These are phyloP conservation scores for Colletotrichum musicola DNA, from an alignment of 2,329 filamentous ascomycete genomes.

Conservation along the genomic window DNA sequence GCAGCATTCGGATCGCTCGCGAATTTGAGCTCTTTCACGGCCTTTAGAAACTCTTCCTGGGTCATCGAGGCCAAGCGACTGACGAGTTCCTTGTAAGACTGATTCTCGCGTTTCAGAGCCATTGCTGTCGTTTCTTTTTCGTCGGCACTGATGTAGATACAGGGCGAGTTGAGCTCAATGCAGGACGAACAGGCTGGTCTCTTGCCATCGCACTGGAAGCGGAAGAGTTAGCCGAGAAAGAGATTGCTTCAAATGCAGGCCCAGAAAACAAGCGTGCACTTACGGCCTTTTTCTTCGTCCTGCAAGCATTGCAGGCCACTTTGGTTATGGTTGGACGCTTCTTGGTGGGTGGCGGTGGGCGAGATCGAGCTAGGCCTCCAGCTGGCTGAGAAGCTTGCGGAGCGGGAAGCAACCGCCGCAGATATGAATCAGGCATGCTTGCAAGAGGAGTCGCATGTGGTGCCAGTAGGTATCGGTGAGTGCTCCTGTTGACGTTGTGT, in stretches of 20 bases:
- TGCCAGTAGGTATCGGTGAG: neutral
- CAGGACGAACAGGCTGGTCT: slow-evolving; percentile 41
- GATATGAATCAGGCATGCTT: slow-evolving; percentile 25
- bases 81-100: slow-evolving; percentile 43
- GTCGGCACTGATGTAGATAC: slow-evolving; percentile 38
- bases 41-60: slow-evolving; percentile 33
- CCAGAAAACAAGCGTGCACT: neutral
- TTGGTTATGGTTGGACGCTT: slow-evolving; percentile 24
- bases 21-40: slow-evolving; percentile 42
- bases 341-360: slow-evolving; percentile 9
- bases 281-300: slow-evolving; percentile 43
- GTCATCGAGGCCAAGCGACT: slow-evolving; percentile 42
- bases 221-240: slow-evolving; percentile 8
- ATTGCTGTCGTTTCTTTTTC: slow-evolving; percentile 38
- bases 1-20: slow-evolving; percentile 40
- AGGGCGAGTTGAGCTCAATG: slow-evolving; percentile 30
- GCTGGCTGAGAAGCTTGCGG: slow-evolving; percentile 8
- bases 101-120: slow-evolving; percentile 34
- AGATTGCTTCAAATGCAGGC: neutral
- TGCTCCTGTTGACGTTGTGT: neutral
- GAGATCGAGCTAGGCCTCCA: neutral
- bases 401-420: slow-evolving; percentile 31
- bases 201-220: slow-evolving; percentile 40
- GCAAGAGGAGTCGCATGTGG: slow-evolving; percentile 2
- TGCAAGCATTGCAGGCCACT: slow-evolving; percentile 43